Conservation (phyloP, 2,329 filamentous ascomycete species). For the Mariannaea elegans region DNA sequence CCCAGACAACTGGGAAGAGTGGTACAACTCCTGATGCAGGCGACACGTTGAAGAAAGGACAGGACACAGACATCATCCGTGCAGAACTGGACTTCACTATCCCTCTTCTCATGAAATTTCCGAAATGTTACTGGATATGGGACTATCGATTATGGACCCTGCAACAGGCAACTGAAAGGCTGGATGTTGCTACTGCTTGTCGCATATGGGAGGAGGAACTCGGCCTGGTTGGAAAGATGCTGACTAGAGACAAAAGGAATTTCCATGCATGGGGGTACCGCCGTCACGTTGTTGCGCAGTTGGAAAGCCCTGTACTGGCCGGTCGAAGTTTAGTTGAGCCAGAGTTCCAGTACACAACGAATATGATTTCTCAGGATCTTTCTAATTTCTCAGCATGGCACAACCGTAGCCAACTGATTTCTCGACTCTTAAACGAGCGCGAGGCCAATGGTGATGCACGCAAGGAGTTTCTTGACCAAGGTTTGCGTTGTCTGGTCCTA, state of each 20-base stretch:
- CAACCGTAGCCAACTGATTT: conserved; percentile 84
- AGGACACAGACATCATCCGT: conserved; percentile 64
- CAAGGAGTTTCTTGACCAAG: conserved; percentile 74
- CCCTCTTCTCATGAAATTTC: conserved; percentile 82
- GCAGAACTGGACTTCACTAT: conserved; percentile 84
- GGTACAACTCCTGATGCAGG: conserved; percentile 59
- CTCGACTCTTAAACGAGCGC: conserved; percentile 76
- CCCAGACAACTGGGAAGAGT: conserved; percentile 61
- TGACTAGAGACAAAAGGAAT: conserved; percentile 85
- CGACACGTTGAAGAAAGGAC: conserved; percentile 29
- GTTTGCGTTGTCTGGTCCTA: conserved; percentile 50
- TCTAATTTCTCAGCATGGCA: conserved; percentile 99
- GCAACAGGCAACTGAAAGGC: conserved; percentile 71
- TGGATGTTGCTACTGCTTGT: conserved; percentile 65
- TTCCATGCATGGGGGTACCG: conserved; percentile 98
- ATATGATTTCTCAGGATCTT: conserved; percentile 84
- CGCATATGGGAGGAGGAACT: conserved; percentile 87
- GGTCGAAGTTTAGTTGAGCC: conserved; percentile 74
- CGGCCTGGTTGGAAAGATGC: conserved; percentile 85
- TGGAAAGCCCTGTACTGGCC: conserved; percentile 68
- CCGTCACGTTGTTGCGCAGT: conserved; percentile 76
- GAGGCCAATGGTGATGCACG: conserved; percentile 70
- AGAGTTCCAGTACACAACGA: conserved; percentile 90
- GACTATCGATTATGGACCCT: conserved; percentile 92
- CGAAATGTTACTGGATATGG: conserved; percentile 99